Evolutionary conservation across 2,329 filamentous ascomycete species (phyloP).

Genomic region (Paraconiothyrium sp.): DNA sequence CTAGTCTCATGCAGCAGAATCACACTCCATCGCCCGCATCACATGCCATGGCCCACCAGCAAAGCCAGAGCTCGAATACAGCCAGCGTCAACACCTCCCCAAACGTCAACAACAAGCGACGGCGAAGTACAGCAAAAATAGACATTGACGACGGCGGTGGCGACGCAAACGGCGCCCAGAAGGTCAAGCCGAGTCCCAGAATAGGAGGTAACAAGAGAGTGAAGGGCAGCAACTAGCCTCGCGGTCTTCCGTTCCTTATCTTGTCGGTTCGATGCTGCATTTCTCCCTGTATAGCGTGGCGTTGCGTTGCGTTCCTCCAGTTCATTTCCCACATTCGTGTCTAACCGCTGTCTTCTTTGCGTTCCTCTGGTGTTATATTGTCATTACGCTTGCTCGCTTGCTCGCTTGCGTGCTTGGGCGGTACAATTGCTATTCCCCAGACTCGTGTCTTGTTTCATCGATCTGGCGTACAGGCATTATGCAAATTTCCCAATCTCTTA

Average conservation of each 20-base stretch:
- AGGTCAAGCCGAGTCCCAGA: conserved; percentile 62
- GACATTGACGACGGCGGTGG: conserved; percentile 63
- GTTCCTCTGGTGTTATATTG: conserved; percentile 1
- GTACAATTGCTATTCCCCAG: conserved; percentile 14
- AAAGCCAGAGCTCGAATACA: conserved; percentile 63
- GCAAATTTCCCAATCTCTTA: conserved; percentile 12
- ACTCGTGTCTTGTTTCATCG: not conserved
- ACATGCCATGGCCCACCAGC: conserved; percentile 65
- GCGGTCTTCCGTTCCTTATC: not conserved
- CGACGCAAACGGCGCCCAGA: conserved; percentile 49
- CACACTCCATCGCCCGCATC: conserved; percentile 59
- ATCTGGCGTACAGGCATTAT: conserved; percentile 13
- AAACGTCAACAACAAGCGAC: conserved; percentile 67
- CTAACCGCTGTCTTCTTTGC: conserved; percentile 7
- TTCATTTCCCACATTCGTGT: not conserved
- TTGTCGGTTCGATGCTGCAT: conserved; percentile 1
- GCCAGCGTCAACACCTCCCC: conserved; percentile 71
- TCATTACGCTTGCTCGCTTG: not conserved
- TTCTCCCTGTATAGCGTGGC: conserved; percentile 39
- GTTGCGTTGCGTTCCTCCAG: conserved; percentile 27
- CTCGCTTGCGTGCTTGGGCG: conserved; percentile 1
- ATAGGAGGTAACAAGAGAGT: conserved; percentile 52
- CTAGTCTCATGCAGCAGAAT: conserved; percentile 49
- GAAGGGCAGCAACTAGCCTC: conserved; percentile 37
- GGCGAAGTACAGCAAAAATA: conserved; percentile 68